Conservation (phyloP, 352 stramenopile genomes). For the Phytophthora chlamydospora region DNA sequence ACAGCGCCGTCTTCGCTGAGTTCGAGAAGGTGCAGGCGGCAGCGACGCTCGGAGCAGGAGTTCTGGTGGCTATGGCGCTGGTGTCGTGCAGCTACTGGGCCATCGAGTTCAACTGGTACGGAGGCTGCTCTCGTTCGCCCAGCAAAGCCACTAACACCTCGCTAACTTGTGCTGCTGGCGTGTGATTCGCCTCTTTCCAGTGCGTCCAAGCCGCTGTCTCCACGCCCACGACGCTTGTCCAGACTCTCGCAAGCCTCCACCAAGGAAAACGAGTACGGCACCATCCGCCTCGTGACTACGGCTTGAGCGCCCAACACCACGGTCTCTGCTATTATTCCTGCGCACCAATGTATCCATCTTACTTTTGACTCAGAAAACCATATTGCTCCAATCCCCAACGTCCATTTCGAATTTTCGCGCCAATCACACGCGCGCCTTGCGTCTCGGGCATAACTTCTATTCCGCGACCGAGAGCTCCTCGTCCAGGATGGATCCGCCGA, state of each 20-base stretch:
- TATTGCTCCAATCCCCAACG: slow-evolving; percentile 22
- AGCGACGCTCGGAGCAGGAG: slow-evolving; percentile 45
- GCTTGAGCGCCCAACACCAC: slow-evolving; percentile 10
- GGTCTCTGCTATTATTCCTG: background rate
- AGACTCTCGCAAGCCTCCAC: slow-evolving; percentile 27
- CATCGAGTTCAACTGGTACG: slow-evolving; percentile 35
- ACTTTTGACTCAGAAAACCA: slow-evolving; percentile 27
- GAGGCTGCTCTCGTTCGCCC: slow-evolving; percentile 6
- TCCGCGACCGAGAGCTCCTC: slow-evolving; percentile 5
- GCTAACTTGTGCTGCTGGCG: slow-evolving; percentile 20
- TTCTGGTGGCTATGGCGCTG: slow-evolving; percentile 33
- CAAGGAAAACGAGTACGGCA: slow-evolving; percentile 40
- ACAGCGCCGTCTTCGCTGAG: slow-evolving; percentile 26
- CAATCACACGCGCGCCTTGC: slow-evolving; percentile 27
- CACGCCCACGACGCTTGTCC: slow-evolving; percentile 17
- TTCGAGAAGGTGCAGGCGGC: slow-evolving; percentile 49
- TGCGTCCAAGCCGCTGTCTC: slow-evolving; percentile 13
- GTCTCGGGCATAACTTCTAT: slow-evolving; percentile 7
- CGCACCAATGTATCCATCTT: slow-evolving; percentile 18
- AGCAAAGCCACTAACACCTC: slow-evolving; percentile 18
- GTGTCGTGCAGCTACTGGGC: slow-evolving; percentile 41
- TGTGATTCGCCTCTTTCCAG: slow-evolving; percentile 12
- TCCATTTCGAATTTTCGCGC: slow-evolving; percentile 11
- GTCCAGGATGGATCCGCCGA: slow-evolving; percentile 25
- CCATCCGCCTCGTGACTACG: slow-evolving; percentile 24